Conservation (phyloP, 2,329 filamentous ascomycete genomes). For the Penicillium freii region DNA sequence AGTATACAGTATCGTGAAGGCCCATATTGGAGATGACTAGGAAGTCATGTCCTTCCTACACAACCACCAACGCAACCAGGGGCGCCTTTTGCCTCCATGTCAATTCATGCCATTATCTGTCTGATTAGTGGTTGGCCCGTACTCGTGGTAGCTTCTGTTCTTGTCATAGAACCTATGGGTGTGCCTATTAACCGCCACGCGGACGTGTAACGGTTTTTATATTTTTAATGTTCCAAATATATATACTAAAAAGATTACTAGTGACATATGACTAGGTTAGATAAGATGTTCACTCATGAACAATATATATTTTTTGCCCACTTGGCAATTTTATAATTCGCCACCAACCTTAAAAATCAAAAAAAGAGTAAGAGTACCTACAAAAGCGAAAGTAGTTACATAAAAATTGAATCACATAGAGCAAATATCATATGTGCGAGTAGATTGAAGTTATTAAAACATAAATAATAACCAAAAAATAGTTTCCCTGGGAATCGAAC, state of each 20-base stretch:
- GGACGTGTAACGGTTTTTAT: no score
- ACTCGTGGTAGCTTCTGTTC: neutral
- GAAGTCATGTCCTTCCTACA: neutral
- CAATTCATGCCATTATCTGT: neutral
- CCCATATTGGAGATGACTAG: neutral
- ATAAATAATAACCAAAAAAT: no score
- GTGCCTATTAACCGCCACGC: neutral
- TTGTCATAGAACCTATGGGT: neutral
- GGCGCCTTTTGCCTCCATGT: neutral
- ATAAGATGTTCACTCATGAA: neutral
- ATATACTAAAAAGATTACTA: neutral
- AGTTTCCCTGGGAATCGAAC: neutral
- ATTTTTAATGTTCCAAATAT: neutral
- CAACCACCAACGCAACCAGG: neutral
- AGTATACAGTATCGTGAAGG: neutral
- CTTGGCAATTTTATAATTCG: neutral
- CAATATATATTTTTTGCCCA: neutral
- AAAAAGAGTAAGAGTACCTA: neutral
- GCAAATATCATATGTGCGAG: no score
- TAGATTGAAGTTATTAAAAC: no score
- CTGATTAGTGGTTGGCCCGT: neutral
- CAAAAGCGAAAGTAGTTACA: no score
- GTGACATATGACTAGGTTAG: neutral
- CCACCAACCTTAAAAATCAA: neutral
- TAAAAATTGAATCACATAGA: no score